Evolutionary conservation across 2,329 filamentous ascomycete genomes (phyloP), one percentile per base, ranked within the genome.

Genomic region (Colletotrichum brevisporum): DNA sequence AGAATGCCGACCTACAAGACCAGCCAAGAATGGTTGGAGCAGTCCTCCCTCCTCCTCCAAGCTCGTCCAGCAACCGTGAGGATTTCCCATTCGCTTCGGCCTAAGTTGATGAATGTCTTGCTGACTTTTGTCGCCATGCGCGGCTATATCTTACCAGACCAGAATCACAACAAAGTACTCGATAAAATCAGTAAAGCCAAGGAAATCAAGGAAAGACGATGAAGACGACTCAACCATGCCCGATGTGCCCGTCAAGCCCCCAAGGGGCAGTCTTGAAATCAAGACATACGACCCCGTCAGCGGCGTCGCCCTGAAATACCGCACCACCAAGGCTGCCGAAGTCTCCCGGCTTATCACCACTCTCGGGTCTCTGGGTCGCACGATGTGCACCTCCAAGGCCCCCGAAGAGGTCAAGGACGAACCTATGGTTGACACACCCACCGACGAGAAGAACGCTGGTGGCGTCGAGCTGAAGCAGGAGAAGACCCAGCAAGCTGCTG

Each of bases 141-240:
- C 69, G 58, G 63, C 67, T 69, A 5, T 24, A 57, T 59, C 48
- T 21, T 26, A 24, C 31, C 76, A 98, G 95, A 95, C 95, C 55
- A 89, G 91, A 77, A 94, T 98, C 83, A 97, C 94, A 74, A 97
- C 95, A 72, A 94, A 93, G 86, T 99, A 98, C 89, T 91, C 90
- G 78, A 90, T 95, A 78, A 83, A 85, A 41, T 83, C 85, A 48
- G 78, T 80, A 47, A 78, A 77, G 41, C 74, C 75, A 18, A 72
- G 76, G 56, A 71, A 74, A 66, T 74, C 73, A 31, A 71, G 71
- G 67, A 64, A 71, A 27, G 74, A 73, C 71, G 72, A 74, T 58
- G 69, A 73, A 69, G 67, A 78, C 57, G 72, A 79, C 68, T 74
- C 78, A 67, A 53, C 77, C 48, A 62, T 71, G 73, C 73, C 76